Evolutionary conservation across 495 filamentous ascomycete species (phyloP).

Genomic region (Articulospora tetracladia): DNA sequence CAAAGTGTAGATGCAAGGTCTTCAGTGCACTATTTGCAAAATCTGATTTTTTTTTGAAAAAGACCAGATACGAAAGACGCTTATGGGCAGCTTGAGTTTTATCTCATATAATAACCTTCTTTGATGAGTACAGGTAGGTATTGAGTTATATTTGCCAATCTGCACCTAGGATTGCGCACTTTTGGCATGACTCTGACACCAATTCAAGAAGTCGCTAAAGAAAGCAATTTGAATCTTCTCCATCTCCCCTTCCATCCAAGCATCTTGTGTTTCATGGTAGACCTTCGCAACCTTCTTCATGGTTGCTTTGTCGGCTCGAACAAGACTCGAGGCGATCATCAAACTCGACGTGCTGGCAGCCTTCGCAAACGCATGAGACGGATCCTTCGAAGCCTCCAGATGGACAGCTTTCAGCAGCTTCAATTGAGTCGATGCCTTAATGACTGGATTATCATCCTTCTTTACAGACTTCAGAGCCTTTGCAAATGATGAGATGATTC

Average conservation of each 20-base stretch:
- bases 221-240: slow-evolving; percentile 43
- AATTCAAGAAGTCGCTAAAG: slow-evolving; percentile 52
- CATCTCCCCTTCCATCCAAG: slow-evolving; percentile 38
- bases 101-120: too few relatives aligned
- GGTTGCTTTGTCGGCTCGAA: slow-evolving; percentile 28
- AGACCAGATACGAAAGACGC: too few relatives aligned
- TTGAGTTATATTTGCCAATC: too few relatives aligned
- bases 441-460: slow-evolving; percentile 22
- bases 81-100: too few relatives aligned
- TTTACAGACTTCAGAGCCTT: slow-evolving; percentile 54
- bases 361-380: slow-evolving; percentile 42
- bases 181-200: slow-evolving; percentile 48
- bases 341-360: slow-evolving; percentile 46
- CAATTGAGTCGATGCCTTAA: slow-evolving; percentile 38
- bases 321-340: slow-evolving; percentile 41
- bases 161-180: not conserved
- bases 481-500: slow-evolving; percentile 65
- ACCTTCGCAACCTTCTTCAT: slow-evolving; percentile 32
- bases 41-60: too few relatives aligned
- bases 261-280: slow-evolving; percentile 42
- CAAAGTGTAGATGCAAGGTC: too few relatives aligned
- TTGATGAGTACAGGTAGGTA: too few relatives aligned
- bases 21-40: too few relatives aligned
- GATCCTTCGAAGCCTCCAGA: slow-evolving; percentile 61
- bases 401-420: slow-evolving; percentile 65